Evolutionary conservation across 2,329 filamentous ascomycete genomes (phyloP), one percentile per base, ranked within the genome.

Genomic region (Alternaria burnsii): DNA sequence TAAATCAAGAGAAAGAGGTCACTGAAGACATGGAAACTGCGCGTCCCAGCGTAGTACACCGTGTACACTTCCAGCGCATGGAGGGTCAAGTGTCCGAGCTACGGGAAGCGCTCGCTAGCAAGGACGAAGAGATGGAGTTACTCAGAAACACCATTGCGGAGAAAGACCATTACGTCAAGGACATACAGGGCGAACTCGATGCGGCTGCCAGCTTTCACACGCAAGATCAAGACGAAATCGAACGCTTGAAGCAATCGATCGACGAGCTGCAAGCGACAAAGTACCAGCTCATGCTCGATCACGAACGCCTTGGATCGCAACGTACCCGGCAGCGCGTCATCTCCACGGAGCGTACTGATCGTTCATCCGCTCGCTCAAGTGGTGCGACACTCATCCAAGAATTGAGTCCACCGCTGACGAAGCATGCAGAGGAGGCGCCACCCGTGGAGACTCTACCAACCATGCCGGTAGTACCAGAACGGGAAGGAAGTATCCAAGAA

Each of bases 11-110:
- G 52, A 67, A 73, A 32, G 60, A 70, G 0, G 71, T 73, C 52
- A 72, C 69, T 30, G 61, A 69, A 30, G 74, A 76, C 22, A 69
- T 72, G 66, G 71, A 74, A 34, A 66, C 62, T 11, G 74, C 72
- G 7, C 68, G 73, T n/a, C 73, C 74, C 2, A 76, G 71, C 44
- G 46, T 76, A 1, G 72, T 76, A 5, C 74, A 78, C 50, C 70
- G 68, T 28, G 74, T 71, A 26, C 75, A 77, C 28, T 76, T 75
- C 32, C 74, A 75, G 52, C 65, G 73, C 9, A 69, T 77, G 72
- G 74, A 77, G 55, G 69, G 68, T 3, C 68, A 77, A 22, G 55
- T 77, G 3, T 71, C 69, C 26, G 74, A 76, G 28, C 62, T 63
- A 20, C 68, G 64, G 22, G 61, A 71, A 22, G 55, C 59, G 4